These are phyloP conservation scores for Cerrena zonata DNA, from an alignment of 1,284 basidiomycete species.

Conservation along the genomic window DNA sequence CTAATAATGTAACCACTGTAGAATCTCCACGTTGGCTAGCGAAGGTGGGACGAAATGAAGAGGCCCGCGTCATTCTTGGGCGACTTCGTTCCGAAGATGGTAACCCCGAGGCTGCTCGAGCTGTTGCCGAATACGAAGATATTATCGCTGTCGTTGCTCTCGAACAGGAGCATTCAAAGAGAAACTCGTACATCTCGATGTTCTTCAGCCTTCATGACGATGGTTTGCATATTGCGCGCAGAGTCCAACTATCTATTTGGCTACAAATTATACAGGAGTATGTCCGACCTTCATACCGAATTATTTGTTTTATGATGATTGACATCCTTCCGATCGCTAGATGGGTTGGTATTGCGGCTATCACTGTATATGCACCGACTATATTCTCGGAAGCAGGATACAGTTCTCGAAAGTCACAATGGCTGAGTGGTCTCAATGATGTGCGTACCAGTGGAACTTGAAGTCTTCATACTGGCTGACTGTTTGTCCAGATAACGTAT, in stretches of 20 bases:
- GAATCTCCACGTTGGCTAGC: slow-evolving; percentile 56
- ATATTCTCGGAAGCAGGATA: slow-evolving; percentile 46
- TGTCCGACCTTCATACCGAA: slow-evolving; percentile 11
- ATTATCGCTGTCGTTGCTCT: slow-evolving; percentile 38
- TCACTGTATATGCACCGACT: slow-evolving; percentile 46
- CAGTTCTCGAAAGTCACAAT: slow-evolving; percentile 38
- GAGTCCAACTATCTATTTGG: slow-evolving; percentile 45
- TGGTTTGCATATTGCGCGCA: slow-evolving; percentile 40
- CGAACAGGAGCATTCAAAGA: slow-evolving; percentile 37
- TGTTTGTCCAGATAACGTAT: slow-evolving; percentile 35
- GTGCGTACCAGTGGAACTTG: slow-evolving; percentile 20
- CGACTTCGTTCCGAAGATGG: slow-evolving; percentile 28
- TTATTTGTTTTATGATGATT: background rate
- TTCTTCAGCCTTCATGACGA: slow-evolving; percentile 41
- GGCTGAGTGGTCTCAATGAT: slow-evolving; percentile 44
- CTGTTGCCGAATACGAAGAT: slow-evolving; percentile 31
- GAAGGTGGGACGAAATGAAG: slow-evolving; percentile 43
- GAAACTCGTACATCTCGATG: slow-evolving; percentile 44
- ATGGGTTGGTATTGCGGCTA: slow-evolving; percentile 48
- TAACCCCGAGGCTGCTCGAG: slow-evolving; percentile 23
- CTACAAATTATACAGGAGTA: slow-evolving; percentile 47
- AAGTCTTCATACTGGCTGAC: background rate
- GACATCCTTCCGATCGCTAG: slow-evolving; percentile 12
- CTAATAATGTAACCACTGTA: slow-evolving; percentile 13
- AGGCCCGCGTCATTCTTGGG: slow-evolving; percentile 40